Evolutionary conservation across 208 protist genomes (phyloP).

Genomic region (Novymonas esmeraldas): DNA sequence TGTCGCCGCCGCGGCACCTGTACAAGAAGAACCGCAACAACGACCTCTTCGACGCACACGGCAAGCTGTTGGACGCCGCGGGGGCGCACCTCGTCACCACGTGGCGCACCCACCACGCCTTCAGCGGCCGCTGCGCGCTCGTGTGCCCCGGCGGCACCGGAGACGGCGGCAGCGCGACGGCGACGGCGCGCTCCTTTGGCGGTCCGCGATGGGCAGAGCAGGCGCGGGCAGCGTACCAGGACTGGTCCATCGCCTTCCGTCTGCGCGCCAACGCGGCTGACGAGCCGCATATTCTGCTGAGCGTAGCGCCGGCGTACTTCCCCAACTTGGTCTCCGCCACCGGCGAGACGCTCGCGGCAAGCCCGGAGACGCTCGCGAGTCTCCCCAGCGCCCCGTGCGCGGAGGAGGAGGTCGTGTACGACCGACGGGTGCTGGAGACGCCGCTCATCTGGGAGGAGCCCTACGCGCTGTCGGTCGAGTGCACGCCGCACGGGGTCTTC

Average conservation of each 20-base stretch:
- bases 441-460: constrained; percentile 86
- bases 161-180: not conserved
- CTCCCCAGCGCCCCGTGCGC: constrained; percentile 16
- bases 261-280: constrained; percentile 36
- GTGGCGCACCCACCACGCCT: constrained; percentile 80
- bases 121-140: constrained; percentile 66
- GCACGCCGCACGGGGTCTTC: constrained; percentile 47
- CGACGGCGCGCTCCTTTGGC: not conserved
- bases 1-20: constrained; percentile 26
- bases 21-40: constrained; percentile 36
- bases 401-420: constrained; percentile 57
- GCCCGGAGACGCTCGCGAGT: constrained; percentile 19
- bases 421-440: constrained; percentile 68
- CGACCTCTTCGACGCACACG: constrained; percentile 33
- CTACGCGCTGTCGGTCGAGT: constrained; percentile 67
- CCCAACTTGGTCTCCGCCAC: constrained; percentile 33
- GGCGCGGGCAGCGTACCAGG: constrained; percentile 38
- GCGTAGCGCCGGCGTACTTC: constrained; percentile 68
- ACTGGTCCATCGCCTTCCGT: constrained; percentile 51
- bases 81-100: constrained; percentile 36
- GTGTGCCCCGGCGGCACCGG: not conserved
- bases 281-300: constrained; percentile 68
- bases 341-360: constrained; percentile 8
- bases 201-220: constrained; percentile 18
- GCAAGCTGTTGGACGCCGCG: constrained; percentile 30